Evolutionary conservation across 371 early-diverging fungal genomes (phyloP).

Genomic region (Rhizomucor miehei): DNA sequence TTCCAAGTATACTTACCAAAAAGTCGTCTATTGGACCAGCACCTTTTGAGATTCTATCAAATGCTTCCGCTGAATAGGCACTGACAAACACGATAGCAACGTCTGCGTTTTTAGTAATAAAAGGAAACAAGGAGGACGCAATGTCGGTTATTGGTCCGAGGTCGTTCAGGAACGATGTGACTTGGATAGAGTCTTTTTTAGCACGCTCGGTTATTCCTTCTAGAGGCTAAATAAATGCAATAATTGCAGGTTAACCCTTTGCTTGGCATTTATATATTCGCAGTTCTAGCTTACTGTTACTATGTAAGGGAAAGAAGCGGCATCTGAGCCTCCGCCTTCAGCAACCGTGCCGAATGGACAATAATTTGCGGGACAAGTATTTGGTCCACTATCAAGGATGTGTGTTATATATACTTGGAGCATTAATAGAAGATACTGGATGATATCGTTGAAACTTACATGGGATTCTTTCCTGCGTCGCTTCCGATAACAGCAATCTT

Average conservation of each 20-base stretch:
- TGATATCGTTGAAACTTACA: too few species aligned
- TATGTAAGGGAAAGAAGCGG: slow-evolving; percentile 57
- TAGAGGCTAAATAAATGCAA: slow-evolving; percentile 12
- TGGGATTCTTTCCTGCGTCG: slow-evolving; percentile 33
- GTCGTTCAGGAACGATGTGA: slow-evolving; percentile 5
- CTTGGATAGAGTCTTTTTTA: slow-evolving; percentile 19
- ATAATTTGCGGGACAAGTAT: slow-evolving; percentile 16
- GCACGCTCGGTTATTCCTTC: slow-evolving; percentile 42
- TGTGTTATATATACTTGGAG: not conserved
- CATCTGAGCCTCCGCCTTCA: slow-evolving; percentile 65
- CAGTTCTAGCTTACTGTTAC: slow-evolving; percentile 36
- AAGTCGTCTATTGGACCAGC: too few species aligned
- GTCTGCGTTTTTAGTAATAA: slow-evolving; percentile 39
- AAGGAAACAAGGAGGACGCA: not conserved
- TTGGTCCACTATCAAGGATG: not conserved
- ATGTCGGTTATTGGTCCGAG: not conserved
- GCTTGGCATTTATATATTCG: not conserved
- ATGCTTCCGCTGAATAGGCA: slow-evolving; percentile 58
- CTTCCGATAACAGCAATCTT: slow-evolving; percentile 50
- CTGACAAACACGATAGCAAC: slow-evolving; percentile 56
- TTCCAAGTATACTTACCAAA: too few species aligned
- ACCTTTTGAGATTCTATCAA: slow-evolving; percentile 11
- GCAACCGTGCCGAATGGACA: slow-evolving; percentile 50
- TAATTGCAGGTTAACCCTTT: not conserved
- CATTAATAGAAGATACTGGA: not conserved